Evolutionary conservation across 1,139 yeast species (phyloP), one percentile per base, ranked within the genome.

Genomic region (Geotrichum klebahnii): DNA sequence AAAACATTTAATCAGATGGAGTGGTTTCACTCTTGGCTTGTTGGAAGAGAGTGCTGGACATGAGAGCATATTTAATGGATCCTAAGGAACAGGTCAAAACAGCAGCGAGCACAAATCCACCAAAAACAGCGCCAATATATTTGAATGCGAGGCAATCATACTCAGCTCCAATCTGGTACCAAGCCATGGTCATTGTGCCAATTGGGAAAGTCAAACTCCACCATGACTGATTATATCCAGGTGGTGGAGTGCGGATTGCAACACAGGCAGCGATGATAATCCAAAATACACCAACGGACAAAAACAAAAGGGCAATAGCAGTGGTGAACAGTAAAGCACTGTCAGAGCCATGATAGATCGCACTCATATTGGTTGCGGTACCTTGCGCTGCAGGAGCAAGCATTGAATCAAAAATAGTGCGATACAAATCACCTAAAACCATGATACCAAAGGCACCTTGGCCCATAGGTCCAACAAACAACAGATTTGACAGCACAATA

Each of bases 131-230:
- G 2, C 84, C 79, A 47, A 86, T 59, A 3, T 81, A 81, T 55
- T 77, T 73, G 67, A 84, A 84, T 2, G 81, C 78, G 36, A 63
- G 62, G 57, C 80, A 69, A 5, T 76, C 73, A 46, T 70, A 73
- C 5, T 75, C 65, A 2, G 55, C 59, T 35, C 73, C 78, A 24
- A 87, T 63, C 58, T 78, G 77, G 19, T 72, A 65, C 57, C 80
- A 76, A 2, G 87, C 79, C 19, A 84, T 66, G 0, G 83, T 72
- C 82, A 85, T 82, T 0, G 96, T 87, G 2, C 96, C 96, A 58
- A 87, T 63, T 1, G 96, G 96, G 81, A 89, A 89, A 55, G 96
- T 84, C 74, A 85, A 79, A 28, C 89, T 81, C 95, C 96, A 88
- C 77, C 84, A 86, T 0, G 81, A 79, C 57, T 77, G 76, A 53